A percentile compares a stretch with the other conserved stretches of the same genome.
Conservation (phyloP, 805 yeast genomes). For the Teunomyces lycoperdinae region DNA sequence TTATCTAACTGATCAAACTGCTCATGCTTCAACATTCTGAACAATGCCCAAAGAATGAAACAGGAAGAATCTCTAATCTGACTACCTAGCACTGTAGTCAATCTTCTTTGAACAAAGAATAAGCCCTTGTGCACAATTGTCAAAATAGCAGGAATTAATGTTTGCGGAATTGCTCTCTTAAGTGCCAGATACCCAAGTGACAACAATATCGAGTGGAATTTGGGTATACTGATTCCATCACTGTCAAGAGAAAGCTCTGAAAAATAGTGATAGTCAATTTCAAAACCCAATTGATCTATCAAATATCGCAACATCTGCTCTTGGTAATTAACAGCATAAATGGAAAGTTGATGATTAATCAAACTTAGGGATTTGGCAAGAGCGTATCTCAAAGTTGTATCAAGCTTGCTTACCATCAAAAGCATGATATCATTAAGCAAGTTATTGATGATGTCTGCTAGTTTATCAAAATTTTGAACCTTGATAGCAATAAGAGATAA, state of each 20-base stretch:
- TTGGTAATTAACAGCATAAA: constrained; percentile 35
- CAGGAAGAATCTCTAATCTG: constrained; percentile 84
- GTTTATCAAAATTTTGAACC: constrained; percentile 28
- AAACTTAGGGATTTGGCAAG: constrained; percentile 66
- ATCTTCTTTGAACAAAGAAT: constrained; percentile 55
- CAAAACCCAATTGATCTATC: constrained; percentile 27
- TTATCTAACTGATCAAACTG: constrained; percentile 5
- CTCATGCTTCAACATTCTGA: constrained; percentile 34
- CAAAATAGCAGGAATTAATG: constrained; percentile 21
- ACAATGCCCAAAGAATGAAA: constrained; percentile 78
- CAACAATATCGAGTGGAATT: constrained; percentile 58
- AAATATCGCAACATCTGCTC: constrained; percentile 39
- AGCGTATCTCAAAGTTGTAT: constrained; percentile 58
- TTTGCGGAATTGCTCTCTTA: constrained; percentile 22
- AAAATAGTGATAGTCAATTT: background rate
- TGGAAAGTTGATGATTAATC: constrained; percentile 35
- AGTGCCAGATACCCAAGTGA: constrained; percentile 47
- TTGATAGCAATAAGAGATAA: constrained; percentile 25
- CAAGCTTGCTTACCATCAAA: constrained; percentile 40
- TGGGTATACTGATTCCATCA: constrained; percentile 36
- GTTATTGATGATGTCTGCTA: constrained; percentile 50
- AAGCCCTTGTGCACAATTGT: constrained; percentile 44
- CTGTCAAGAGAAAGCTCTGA: constrained; percentile 16
- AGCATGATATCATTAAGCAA: constrained; percentile 38
- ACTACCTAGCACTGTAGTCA: constrained; percentile 54